phyloP scores from a whole-genome alignment of 352 stramenopile genomes.

The Phytophthora chlamydospora region DNA sequence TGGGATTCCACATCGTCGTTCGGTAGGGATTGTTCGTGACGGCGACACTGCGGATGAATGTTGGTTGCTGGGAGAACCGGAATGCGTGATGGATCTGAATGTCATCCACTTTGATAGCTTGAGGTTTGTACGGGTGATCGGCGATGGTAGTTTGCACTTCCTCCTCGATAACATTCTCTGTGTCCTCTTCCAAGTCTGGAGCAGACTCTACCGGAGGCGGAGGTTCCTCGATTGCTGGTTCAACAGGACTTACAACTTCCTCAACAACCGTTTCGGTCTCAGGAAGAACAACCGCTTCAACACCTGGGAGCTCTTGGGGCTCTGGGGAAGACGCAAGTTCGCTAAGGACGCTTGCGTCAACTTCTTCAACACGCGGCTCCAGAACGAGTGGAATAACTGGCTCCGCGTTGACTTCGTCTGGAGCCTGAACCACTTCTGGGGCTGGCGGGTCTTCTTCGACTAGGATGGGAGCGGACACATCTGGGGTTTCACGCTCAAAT shows the following conservation, averaged over 20 bases:
- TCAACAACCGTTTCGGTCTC: neutral
- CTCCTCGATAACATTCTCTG: neutral
- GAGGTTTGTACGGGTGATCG: constrained; percentile 7
- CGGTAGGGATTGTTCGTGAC: constrained; percentile 49
- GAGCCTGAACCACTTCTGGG: constrained; percentile 1
- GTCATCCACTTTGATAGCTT: constrained; percentile 22
- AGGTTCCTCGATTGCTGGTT: constrained; percentile 11
- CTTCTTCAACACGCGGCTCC: constrained; percentile 6
- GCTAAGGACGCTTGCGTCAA: neutral
- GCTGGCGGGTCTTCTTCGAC: constrained; percentile 6
- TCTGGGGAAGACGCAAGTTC: neutral
- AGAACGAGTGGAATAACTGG: neutral
- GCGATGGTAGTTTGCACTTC: neutral
- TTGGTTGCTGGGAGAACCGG: constrained; percentile 55
- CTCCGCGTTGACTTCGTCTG: constrained; percentile 9
- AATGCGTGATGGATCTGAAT: constrained; percentile 35
- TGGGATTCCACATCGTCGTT: constrained; percentile 43
- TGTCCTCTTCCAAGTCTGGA: neutral
- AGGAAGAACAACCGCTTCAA: neutral
- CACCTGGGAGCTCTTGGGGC: neutral
- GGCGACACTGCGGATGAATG: constrained; percentile 40
- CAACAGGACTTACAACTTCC: neutral
- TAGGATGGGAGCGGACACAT: neutral
- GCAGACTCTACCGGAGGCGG: neutral
- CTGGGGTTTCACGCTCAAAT: constrained; percentile 10